Percentiles rank a stretch among this genome's conserved stretches.
phyloP scores from a whole-genome alignment of 1,284 basidiomycete species.

The Xerocomus minutiporus region DNA sequence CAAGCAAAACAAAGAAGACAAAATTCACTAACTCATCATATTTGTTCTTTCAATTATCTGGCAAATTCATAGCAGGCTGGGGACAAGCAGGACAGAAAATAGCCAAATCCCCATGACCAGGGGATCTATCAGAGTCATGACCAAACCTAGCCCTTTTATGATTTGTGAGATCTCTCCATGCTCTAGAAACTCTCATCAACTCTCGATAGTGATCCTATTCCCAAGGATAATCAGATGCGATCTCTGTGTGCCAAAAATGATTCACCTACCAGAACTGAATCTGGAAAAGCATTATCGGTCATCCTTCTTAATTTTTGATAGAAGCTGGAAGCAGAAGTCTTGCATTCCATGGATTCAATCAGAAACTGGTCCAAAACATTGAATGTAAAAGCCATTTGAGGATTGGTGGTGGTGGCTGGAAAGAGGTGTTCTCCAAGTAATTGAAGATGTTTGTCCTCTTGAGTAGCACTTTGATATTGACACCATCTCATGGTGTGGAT shows the following conservation, averaged over 20 bases:
- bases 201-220: constrained; percentile 11
- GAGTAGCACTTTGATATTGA: too few relatives aligned
- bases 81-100: constrained; percentile 14
- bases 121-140: not conserved
- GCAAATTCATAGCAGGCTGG: constrained; percentile 11
- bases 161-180: constrained; percentile 11
- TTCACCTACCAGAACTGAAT: not conserved
- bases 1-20: not conserved
- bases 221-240: too few relatives aligned
- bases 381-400: not conserved
- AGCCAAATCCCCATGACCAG: not conserved
- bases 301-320: not conserved
- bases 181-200: constrained; percentile 6
- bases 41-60: not conserved
- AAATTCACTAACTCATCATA: not conserved
- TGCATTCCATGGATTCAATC: not conserved
- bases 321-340: not conserved
- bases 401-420: not conserved
- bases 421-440: not conserved
- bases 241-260: too few relatives aligned
- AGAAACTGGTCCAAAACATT: not conserved
- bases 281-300: not conserved
- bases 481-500: too few relatives aligned
- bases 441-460: not conserved
- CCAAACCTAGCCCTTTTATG: constrained; percentile 7